Evolutionary conservation across 768 basidiomycete species (phyloP).

Genomic region (Chalciporus sphaerocephalus): DNA sequence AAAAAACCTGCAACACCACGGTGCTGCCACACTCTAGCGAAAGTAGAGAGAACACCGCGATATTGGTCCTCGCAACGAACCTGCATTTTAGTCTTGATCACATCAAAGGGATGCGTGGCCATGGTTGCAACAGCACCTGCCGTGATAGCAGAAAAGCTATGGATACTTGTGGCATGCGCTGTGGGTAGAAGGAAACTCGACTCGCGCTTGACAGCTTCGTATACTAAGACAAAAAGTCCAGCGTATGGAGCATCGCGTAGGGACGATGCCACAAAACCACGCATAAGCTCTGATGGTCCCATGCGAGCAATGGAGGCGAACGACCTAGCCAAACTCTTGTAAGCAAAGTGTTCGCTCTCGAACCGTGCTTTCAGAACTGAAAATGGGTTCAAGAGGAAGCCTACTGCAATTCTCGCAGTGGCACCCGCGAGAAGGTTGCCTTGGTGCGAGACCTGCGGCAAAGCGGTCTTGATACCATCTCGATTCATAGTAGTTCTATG

Average conservation of each 20-base stretch:
- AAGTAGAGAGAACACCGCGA: slow-evolving; percentile 63
- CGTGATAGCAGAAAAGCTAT: slow-evolving; percentile 65
- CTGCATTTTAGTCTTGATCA: slow-evolving; percentile 95
- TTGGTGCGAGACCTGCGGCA: slow-evolving; percentile 65
- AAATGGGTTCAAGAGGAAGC: slow-evolving; percentile 84
- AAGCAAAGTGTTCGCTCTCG: slow-evolving; percentile 83
- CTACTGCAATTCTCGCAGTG: slow-evolving; percentile 72
- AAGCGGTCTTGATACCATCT: slow-evolving; percentile 42
- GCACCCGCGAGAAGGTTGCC: slow-evolving; percentile 89
- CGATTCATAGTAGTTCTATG: slow-evolving; percentile 15
- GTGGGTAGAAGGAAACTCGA: slow-evolving; percentile 41
- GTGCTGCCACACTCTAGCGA: slow-evolving; percentile 70
- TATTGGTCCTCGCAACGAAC: slow-evolving; percentile 77
- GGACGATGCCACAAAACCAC: slow-evolving; percentile 82
- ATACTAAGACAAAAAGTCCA: slow-evolving; percentile 82
- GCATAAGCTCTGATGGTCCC: slow-evolving; percentile 77
- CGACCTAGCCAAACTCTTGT: slow-evolving; percentile 57
- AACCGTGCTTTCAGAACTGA: slow-evolving; percentile 89
- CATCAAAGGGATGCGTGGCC: slow-evolving; percentile 89
- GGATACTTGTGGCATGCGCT: slow-evolving; percentile 48
- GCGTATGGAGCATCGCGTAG: slow-evolving; percentile 95
- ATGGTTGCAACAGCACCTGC: slow-evolving; percentile 84
- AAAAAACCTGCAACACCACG: slow-evolving; percentile 79
- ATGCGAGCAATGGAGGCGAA: slow-evolving; percentile 56
- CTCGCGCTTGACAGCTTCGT: slow-evolving; percentile 81